Base-by-base conservation (phyloP, 164 flowering plant genomes). In the Amborella trichopoda region DNA sequence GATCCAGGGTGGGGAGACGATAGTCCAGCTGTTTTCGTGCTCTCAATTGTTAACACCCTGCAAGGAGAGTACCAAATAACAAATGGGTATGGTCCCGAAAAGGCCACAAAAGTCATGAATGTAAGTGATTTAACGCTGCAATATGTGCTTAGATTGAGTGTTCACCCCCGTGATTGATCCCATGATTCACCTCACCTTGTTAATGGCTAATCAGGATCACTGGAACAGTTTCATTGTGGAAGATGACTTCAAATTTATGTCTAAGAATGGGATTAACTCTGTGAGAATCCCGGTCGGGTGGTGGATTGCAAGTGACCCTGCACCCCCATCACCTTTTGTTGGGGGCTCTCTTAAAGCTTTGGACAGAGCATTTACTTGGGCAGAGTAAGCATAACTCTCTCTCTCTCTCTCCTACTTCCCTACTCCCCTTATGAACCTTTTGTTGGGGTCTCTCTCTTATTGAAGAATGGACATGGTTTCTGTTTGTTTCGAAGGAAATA, bases 201-300 rank as follows among this genome's bases (percentile, higher is more conserved):
- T n/a, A n/a, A n/a, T n/a, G n/a, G n/a, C n/a, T n/a, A n/a, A n/a
- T 22, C 70, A 74, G 79, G 65, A 69, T 5, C 79, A 73, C 32
- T 71, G 81, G 81, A 58, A 46, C 32, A 68, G 55, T 14, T 78
- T 49, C 28, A 71, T 78, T 5, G 55, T 49, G 3, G 71, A 75
- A 28, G 65, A 69, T 1, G 81, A 76, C 48, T 76, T 79, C 67
- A 64, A 52, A 28, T 79, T 69, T 53, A 59, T 73, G 40, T 58
- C 70, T 5, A 6, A 51, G 22, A 69, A 63, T 39, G 80, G 81
- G 5, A 20, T 73, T 17, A 74, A 70, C 33, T 66, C 76, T 0
- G 76, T 79, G 45, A 62, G 81, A 26, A 70, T 73, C 53, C 81
- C 81, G 17, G 80, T 76, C 10, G 86, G 80, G 2, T 79, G 77